Percentiles rank a stretch among this genome's conserved stretches.
These are phyloP conservation scores for Periconia digitata DNA, from an alignment of 2,329 filamentous ascomycete genomes.

Conservation along the genomic window DNA sequence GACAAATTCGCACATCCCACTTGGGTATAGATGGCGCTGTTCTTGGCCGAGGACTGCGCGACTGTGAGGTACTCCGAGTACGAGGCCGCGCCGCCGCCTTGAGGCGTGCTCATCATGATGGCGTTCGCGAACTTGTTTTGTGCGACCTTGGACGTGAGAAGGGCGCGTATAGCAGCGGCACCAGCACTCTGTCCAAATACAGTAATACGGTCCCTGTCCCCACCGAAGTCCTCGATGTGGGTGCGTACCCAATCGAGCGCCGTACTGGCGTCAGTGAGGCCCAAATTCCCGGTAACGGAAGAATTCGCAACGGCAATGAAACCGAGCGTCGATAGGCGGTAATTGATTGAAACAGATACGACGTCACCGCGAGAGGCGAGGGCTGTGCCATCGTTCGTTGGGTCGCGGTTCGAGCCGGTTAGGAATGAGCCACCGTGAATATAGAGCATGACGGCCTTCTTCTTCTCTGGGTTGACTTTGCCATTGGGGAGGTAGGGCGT, in stretches of 20 bases:
- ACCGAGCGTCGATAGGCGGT: slow-evolving; percentile 41
- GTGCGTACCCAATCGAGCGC: slow-evolving; percentile 54
- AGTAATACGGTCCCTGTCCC: slow-evolving; percentile 38
- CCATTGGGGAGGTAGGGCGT: slow-evolving; percentile 47
- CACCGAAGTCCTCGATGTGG: slow-evolving; percentile 43
- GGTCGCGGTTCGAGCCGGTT: slow-evolving; percentile 46
- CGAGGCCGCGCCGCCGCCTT: slow-evolving; percentile 19
- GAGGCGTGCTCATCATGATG: slow-evolving; percentile 37
- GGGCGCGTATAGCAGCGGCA: slow-evolving; percentile 46
- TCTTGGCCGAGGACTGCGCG: slow-evolving; percentile 20
- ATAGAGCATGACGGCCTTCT: slow-evolving; percentile 52
- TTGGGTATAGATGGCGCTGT: slow-evolving; percentile 23
- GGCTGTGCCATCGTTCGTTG: slow-evolving; percentile 51
- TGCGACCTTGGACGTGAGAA: slow-evolving; percentile 53
- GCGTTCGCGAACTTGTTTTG: slow-evolving; percentile 53
- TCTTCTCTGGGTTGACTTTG: slow-evolving; percentile 15
- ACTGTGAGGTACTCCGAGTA: slow-evolving; percentile 30
- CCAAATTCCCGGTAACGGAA: slow-evolving; percentile 53
- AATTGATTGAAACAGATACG: slow-evolving; percentile 49
- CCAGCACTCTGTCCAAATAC: slow-evolving; percentile 44
- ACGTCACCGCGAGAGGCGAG: slow-evolving; percentile 51
- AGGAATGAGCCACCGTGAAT: slow-evolving; percentile 50
- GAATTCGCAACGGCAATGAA: slow-evolving; percentile 44
- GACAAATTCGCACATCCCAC: slow-evolving; percentile 22
- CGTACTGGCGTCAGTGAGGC: slow-evolving; percentile 53